These are phyloP conservation scores for Prunus mira DNA, from an alignment of 306 rosid species.

Conservation along the genomic window DNA sequence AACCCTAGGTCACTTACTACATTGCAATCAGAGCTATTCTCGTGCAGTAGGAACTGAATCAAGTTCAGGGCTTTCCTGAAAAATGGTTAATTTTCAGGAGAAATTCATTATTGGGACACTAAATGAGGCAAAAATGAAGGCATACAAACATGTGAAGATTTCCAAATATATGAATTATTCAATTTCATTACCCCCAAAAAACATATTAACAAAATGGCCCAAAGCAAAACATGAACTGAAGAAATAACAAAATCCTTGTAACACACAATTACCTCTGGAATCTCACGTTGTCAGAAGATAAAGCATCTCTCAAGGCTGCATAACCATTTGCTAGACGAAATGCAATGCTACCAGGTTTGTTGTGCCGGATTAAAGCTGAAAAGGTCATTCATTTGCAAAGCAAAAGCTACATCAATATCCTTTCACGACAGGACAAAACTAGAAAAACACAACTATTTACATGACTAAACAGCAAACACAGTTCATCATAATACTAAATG, in stretches of 20 bases:
- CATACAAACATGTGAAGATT: background rate
- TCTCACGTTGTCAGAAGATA: conserved; percentile 69
- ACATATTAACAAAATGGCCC: background rate
- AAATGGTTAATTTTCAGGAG: conserved; percentile 6
- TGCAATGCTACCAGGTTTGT: conserved; percentile 65
- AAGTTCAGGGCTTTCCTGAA: conserved; percentile 92
- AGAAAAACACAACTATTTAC: background rate
- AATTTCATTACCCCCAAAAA: background rate
- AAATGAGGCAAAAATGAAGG: background rate
- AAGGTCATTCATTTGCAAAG: conserved; percentile 16
- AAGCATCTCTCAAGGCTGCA: conserved; percentile 72
- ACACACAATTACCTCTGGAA: conserved; percentile 74
- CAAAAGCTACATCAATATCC: conserved; percentile 19
- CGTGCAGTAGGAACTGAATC: conserved; percentile 69
- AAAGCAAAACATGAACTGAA: background rate
- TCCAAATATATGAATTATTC: background rate
- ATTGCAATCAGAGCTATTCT: conserved; percentile 63
- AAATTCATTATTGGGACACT: background rate
- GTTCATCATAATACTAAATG: background rate
- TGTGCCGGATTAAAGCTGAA: conserved; percentile 82
- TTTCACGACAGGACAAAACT: background rate
- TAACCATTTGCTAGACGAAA: conserved; percentile 94
- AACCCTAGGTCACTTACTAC: conserved; percentile 61
- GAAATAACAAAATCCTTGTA: background rate
- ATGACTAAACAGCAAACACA: background rate